Evolutionary conservation across 192 early-diverging fungal genomes (phyloP).

Genomic region (Dissophora ornata): DNA sequence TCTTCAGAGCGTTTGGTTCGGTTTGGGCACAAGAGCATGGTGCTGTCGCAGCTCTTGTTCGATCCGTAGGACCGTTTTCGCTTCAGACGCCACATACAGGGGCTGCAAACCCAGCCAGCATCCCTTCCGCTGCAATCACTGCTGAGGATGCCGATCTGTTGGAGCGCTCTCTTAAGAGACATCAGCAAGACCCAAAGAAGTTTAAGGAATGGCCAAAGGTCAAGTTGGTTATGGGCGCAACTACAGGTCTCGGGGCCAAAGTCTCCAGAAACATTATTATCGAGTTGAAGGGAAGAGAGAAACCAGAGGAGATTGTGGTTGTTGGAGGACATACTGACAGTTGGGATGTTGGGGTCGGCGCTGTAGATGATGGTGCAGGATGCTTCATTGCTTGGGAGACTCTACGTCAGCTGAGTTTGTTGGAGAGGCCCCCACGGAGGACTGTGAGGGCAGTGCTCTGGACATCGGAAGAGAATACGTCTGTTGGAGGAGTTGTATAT

Average conservation of each 20-base stretch:
- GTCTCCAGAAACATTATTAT: slow-evolving; percentile 66
- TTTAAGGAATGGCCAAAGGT: slow-evolving; percentile 59
- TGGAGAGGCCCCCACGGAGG: slow-evolving; percentile 47
- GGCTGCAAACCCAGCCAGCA: slow-evolving; percentile 50
- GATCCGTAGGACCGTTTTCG: slow-evolving; percentile 58
- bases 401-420: slow-evolving; percentile 40
- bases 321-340: slow-evolving; percentile 65
- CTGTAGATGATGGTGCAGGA: slow-evolving; percentile 69
- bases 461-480: slow-evolving; percentile 67
- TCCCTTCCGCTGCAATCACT: slow-evolving; percentile 65
- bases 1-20: slow-evolving; percentile 18
- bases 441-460: slow-evolving; percentile 70
- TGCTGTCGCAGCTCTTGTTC: slow-evolving; percentile 61
- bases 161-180: slow-evolving; percentile 60
- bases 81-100: slow-evolving; percentile 65
- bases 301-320: slow-evolving; percentile 63
- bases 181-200: slow-evolving; percentile 15
- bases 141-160: slow-evolving; percentile 64
- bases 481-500: slow-evolving; percentile 62
- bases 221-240: slow-evolving; percentile 56
- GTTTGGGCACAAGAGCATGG: slow-evolving; percentile 56
- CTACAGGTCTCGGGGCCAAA: slow-evolving; percentile 43
- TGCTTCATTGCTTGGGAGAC: slow-evolving; percentile 60
- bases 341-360: slow-evolving; percentile 61
- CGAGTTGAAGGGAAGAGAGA: slow-evolving; percentile 60